Percentiles rank a stretch among this genome's conserved stretches.
Evolutionary conservation across 1,284 basidiomycete species (phyloP).

Genomic region (Naganishia albida): DNA sequence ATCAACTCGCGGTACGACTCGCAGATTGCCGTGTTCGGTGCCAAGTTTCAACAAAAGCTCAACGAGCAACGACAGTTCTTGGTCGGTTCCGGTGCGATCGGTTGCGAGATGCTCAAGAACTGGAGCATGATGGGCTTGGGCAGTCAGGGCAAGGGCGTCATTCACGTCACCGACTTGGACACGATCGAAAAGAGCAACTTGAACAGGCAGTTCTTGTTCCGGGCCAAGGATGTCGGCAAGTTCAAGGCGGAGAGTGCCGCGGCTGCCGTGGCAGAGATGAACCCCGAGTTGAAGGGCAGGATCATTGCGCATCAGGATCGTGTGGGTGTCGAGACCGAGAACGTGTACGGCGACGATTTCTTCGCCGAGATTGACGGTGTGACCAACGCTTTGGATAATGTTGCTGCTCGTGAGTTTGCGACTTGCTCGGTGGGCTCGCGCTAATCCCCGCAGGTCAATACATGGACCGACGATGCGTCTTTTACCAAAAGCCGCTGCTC

Average conservation of each 20-base stretch:
- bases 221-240: constrained; percentile 92
- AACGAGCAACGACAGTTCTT: constrained; percentile 91
- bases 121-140: constrained; percentile 99
- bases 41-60: constrained; percentile 89
- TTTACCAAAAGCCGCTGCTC: constrained; percentile 93
- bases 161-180: constrained; percentile 96
- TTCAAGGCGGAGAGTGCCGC: constrained; percentile 98
- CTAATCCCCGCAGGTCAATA: constrained; percentile 68
- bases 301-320: constrained; percentile 89
- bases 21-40: constrained; percentile 95
- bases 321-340: constrained; percentile 89
- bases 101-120: constrained; percentile 99
- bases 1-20: constrained; percentile 84
- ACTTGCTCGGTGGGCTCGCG: background rate
- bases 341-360: constrained; percentile 86
- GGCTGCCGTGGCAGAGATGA: constrained; percentile 92
- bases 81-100: constrained; percentile 97
- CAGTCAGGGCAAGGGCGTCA: constrained; percentile 74
- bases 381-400: constrained; percentile 99
- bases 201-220: constrained; percentile 98
- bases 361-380: constrained; percentile 88
- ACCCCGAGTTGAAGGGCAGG: constrained; percentile 85
- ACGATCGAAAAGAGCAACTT: constrained; percentile 99
- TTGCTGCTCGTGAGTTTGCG: constrained; percentile 75
- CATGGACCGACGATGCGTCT: constrained; percentile 98